phyloP scores from a whole-genome alignment of 2,329 filamentous ascomycete species.

The Alternaria gansuensis region DNA sequence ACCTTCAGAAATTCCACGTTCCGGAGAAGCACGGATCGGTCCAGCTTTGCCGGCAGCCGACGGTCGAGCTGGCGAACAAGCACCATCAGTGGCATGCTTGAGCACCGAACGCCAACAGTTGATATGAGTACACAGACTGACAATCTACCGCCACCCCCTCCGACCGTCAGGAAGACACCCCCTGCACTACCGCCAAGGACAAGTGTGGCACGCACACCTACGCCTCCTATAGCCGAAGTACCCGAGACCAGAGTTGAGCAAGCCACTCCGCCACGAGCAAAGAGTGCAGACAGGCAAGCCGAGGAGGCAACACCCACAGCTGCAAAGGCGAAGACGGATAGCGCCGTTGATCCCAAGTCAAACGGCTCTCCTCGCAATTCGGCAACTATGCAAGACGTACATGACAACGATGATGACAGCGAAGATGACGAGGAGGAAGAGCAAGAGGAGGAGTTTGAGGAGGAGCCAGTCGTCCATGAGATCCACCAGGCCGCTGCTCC shows the following conservation, averaged over 20 bases:
- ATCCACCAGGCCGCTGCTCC: conserved; percentile 70
- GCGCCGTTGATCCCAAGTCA: conserved; percentile 5
- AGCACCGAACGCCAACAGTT: conserved; percentile 67
- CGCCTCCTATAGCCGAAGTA: conserved; percentile 46
- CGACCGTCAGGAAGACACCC: conserved; percentile 32
- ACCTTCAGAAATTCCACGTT: conserved; percentile 67
- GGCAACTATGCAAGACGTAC: conserved; percentile 51
- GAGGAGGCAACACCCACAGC: conserved; percentile 19
- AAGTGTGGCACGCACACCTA: conserved; percentile 30
- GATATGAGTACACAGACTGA: conserved; percentile 43
- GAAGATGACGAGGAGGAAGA: conserved; percentile 56
- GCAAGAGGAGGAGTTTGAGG: conserved; percentile 59
- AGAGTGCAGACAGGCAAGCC: conserved; percentile 12
- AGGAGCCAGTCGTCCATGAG: conserved; percentile 75
- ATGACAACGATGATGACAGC: conserved; percentile 50
- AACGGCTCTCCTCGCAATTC: conserved; percentile 16
- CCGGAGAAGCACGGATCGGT: conserved; percentile 75
- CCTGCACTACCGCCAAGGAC: conserved; percentile 39
- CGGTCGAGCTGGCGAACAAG: conserved; percentile 76
- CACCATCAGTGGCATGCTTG: conserved; percentile 69
- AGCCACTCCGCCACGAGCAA: conserved; percentile 25
- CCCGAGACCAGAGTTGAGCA: conserved; percentile 44
- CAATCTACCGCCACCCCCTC: conserved; percentile 33
- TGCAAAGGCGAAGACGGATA: conserved; percentile 6
- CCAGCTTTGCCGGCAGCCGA: conserved; percentile 63